Evolutionary conservation across 495 filamentous ascomycete genomes (phyloP).

Genomic region (Penicillium chermesinum): DNA sequence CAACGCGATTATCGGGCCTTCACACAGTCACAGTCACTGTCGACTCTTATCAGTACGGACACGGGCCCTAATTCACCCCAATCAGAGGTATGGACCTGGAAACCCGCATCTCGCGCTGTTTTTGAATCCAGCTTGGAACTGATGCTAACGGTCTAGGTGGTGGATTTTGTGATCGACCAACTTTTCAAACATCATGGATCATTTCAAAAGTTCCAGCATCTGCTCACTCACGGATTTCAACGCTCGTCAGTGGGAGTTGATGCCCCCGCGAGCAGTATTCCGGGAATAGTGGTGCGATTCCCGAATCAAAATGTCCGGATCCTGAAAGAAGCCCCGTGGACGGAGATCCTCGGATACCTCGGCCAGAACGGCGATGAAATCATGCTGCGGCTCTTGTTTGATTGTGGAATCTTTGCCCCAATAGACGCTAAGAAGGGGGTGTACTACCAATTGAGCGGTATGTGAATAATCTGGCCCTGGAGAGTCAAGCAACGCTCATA

Average conservation of each 20-base stretch:
- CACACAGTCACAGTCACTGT: constrained; percentile 52
- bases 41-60: constrained; percentile 31
- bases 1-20: constrained; percentile 59
- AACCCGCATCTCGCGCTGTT: neutral
- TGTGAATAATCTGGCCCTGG: constrained; percentile 12
- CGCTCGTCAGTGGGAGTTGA: constrained; percentile 29
- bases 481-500: neutral
- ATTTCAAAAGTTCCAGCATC: constrained; percentile 56
- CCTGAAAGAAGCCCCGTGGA: constrained; percentile 70
- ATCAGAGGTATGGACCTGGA: constrained; percentile 50
- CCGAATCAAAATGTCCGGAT: constrained; percentile 65
- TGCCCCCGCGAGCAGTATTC: constrained; percentile 40
- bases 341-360: constrained; percentile 61
- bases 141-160: constrained; percentile 67
- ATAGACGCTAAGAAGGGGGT: constrained; percentile 56
- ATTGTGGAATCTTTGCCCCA: constrained; percentile 71
- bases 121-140: constrained; percentile 18
- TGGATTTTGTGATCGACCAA: constrained; percentile 76
- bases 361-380: constrained; percentile 72
- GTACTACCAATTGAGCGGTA: constrained; percentile 76
- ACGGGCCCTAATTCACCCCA: constrained; percentile 43
- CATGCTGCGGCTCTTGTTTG: constrained; percentile 73
- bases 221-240: constrained; percentile 75
- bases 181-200: constrained; percentile 58
- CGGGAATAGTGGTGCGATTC: constrained; percentile 49